Evolutionary conservation across 345 rosid species (phyloP).

Genomic region (Citrus glauca): DNA sequence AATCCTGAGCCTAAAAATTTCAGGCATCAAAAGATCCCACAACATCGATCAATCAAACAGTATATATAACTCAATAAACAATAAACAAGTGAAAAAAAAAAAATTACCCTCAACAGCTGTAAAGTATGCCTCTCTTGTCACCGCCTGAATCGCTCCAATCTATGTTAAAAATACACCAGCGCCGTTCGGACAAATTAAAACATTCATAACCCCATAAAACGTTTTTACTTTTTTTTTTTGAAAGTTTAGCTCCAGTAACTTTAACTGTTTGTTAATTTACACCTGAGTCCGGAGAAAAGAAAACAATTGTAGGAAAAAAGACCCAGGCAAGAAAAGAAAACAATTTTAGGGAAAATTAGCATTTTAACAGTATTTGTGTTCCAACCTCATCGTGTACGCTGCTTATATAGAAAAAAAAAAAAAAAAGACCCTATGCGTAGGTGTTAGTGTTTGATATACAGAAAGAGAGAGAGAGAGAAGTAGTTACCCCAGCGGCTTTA

Average conservation of each 20-base stretch:
- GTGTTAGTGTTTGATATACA: too few species aligned
- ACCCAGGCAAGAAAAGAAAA: too few species aligned
- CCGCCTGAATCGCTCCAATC: slow-evolving; percentile 91
- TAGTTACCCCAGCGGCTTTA: slow-evolving; percentile 75
- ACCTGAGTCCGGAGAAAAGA: neutral
- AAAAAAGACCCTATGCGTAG: too few species aligned
- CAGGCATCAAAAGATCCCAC: neutral
- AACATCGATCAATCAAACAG: neutral
- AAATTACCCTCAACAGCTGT: slow-evolving; percentile 55
- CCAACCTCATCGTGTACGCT: too few species aligned
- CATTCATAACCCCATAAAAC: neutral
- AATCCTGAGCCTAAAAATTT: slow-evolving; percentile 38
- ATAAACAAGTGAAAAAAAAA: neutral
- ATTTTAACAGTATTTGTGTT: too few species aligned
- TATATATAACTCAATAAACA: neutral
- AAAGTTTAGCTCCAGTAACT: neutral
- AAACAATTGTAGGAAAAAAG: too few species aligned
- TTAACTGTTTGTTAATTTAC: neutral
- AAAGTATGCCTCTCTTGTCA: slow-evolving; percentile 70
- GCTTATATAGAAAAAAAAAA: too few species aligned
- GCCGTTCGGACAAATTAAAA: neutral
- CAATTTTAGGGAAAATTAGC: too few species aligned
- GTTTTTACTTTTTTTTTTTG: too few species aligned
- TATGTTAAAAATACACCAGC: slow-evolving; percentile 11
- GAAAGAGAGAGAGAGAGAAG: neutral